A percentile compares a stretch with the other conserved stretches of the same genome.
These are phyloP conservation scores for Lodderomyces beijingensis DNA, from an alignment of 1,139 yeast genomes.

Conservation along the genomic window DNA sequence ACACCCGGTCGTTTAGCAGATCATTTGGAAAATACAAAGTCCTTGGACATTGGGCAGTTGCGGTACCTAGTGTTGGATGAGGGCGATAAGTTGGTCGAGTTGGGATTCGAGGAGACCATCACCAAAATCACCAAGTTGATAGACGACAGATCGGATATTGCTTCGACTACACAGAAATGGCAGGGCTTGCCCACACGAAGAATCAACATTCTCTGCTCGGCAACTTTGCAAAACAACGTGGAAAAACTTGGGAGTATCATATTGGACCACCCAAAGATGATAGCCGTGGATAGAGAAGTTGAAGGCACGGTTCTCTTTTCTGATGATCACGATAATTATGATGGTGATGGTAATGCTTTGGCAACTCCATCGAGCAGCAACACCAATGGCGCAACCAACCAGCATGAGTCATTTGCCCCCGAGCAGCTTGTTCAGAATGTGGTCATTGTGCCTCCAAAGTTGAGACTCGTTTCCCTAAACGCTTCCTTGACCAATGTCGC, in stretches of 20 bases:
- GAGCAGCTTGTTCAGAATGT: conserved; percentile 82
- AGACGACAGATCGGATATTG: conserved; percentile 39
- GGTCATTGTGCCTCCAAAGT: conserved; percentile 83
- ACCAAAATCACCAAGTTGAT: conserved; percentile 65
- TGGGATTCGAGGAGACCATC: conserved; percentile 93
- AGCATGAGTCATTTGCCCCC: conserved; percentile 59
- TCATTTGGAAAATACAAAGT: conserved; percentile 80
- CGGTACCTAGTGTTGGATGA: conserved; percentile 88
- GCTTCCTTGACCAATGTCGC: conserved; percentile 56
- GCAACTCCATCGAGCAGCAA: conserved; percentile 8
- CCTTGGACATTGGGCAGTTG: conserved; percentile 65
- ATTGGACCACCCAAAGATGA: conserved; percentile 65
- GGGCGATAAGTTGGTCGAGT: conserved; percentile 91
- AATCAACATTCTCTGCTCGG: conserved; percentile 84
- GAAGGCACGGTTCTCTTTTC: conserved; percentile 39
- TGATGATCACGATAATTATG: conserved; percentile 19
- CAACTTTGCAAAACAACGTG: conserved; percentile 82
- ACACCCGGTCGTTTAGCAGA: conserved; percentile 92
- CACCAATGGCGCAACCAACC: conserved; percentile 6
- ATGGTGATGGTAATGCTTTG: conserved; percentile 12
- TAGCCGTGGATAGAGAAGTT: conserved; percentile 31
- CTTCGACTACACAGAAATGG: conserved; percentile 35
- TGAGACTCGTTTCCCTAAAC: conserved; percentile 76
- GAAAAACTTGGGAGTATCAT: conserved; percentile 76
- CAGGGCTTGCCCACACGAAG: conserved; percentile 64